Evolutionary conservation across 2,329 filamentous ascomycete genomes (phyloP).

Genomic region (Fusarium marasasianum): DNA sequence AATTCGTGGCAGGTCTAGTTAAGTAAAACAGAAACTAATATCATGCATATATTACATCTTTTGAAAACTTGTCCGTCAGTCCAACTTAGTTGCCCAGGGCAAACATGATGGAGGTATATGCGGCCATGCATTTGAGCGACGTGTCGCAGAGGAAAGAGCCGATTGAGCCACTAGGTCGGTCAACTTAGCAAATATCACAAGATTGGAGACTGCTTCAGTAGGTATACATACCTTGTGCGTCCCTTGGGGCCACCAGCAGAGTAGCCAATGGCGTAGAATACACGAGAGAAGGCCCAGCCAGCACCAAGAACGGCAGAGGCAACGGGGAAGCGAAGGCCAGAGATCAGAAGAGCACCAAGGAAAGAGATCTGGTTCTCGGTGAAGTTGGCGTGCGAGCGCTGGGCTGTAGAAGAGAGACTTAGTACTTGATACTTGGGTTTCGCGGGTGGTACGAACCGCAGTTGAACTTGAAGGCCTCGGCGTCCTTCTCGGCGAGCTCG

Average conservation of each 20-base stretch:
- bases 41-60: constrained; percentile 1
- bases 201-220: neutral
- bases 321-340: constrained; percentile 65
- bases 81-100: constrained; percentile 45
- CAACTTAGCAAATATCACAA: constrained; percentile 26
- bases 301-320: constrained; percentile 59
- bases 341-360: constrained; percentile 62
- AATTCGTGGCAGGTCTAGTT: constrained; percentile 15
- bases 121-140: constrained; percentile 54
- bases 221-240: constrained; percentile 49
- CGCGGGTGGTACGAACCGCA: constrained; percentile 56
- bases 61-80: neutral
- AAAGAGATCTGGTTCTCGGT: constrained; percentile 67
- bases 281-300: constrained; percentile 62
- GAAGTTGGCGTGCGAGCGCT: constrained; percentile 71
- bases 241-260: constrained; percentile 57
- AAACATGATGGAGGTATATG: constrained; percentile 54
- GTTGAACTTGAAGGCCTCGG: constrained; percentile 68
- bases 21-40: constrained; percentile 17
- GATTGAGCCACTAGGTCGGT: constrained; percentile 47
- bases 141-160: constrained; percentile 49
- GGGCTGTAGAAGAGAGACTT: constrained; percentile 50
- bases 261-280: constrained; percentile 67
- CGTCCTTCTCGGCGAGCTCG: constrained; percentile 64
- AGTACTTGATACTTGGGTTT: neutral